Evolutionary conservation across 306 rosid species (phyloP), one percentile per base, ranked within the genome.

Genomic region (Astragalus glycyphyllos): DNA sequence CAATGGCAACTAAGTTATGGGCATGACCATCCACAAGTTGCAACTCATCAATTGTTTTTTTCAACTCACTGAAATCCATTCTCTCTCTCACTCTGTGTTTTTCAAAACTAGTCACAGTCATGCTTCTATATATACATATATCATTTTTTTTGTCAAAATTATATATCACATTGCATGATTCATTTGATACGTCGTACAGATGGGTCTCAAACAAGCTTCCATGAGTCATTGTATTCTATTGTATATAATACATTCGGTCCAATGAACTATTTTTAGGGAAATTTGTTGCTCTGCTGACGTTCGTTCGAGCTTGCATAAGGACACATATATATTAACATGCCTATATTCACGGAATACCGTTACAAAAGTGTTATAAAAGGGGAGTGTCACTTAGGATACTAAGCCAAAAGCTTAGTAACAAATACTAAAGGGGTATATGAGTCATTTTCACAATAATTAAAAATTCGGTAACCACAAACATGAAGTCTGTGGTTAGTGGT

Each of bases 11-110:
- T 57, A 93, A 54, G 77, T 85, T 93, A 87, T 93, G 98, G 4
- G 97, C 97, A 54, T 93, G 98, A 31, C 79, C 96, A 48, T 93
- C 98, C 4, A 93, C 90, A 13, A 88, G 78, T 80, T 88, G 92
- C 23, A 80, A 82, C 23, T 84, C 89, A 10, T 85, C 94, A 17
- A 93, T 80, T 4, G 86, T 88, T 56, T 60, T 76, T 64, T 66
- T 84, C 81, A 93, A 77, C 81, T 64, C 90, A 49, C 82, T 51
- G 8, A 87, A 85, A 74, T 93, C 96, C 98, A 90, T 92, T 58
- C 5, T 63, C 38, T 63, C 38, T 55, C 14, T 35, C 34, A 4
- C 14, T 35, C 26, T 16, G 23, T 10, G n/a, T n/a, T 0, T 45
- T 65, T 47, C 29, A 31, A 42, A 14, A 13, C 4, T 66, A 13